Percentiles rank a stretch among this genome's conserved stretches.
These are phyloP conservation scores for Verbascum thapsus DNA, from an alignment of 257 asterid species.

Conservation along the genomic window DNA sequence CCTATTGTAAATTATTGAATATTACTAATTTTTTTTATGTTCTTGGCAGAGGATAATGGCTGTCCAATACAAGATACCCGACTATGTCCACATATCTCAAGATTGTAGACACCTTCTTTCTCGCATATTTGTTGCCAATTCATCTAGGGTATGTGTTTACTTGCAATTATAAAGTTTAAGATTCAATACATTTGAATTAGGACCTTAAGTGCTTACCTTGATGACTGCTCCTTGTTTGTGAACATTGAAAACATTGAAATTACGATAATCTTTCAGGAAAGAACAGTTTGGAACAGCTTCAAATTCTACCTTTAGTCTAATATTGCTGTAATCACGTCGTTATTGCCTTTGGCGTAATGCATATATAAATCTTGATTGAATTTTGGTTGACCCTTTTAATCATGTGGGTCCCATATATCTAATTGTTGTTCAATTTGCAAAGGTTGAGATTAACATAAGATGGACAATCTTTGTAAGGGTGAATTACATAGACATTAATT, in stretches of 20 bases:
- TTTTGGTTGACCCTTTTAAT: neutral
- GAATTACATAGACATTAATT: no score
- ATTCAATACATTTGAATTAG: neutral
- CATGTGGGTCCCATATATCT: neutral
- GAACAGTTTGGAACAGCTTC: no score
- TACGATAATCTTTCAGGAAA: no score
- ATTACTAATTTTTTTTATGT: conserved; percentile 24
- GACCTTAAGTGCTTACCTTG: conserved; percentile 3
- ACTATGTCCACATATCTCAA: conserved; percentile 84
- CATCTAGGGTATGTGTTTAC: conserved; percentile 50
- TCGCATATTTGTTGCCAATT: conserved; percentile 71
- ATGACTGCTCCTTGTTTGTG: no score
- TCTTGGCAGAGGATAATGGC: conserved; percentile 74
- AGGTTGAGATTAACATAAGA: neutral
- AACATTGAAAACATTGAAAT: no score
- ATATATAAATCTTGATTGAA: neutral
- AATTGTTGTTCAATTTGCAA: no score
- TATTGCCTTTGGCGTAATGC: neutral
- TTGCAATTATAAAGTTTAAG: conserved; percentile 4
- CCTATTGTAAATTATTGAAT: neutral
- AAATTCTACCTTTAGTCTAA: neutral
- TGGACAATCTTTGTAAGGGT: neutral
- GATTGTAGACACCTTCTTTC: conserved; percentile 86
- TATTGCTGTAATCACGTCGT: neutral
- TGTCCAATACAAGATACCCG: conserved; percentile 79